A percentile compares a stretch with the other conserved stretches of the same genome.
Evolutionary conservation across 495 filamentous ascomycete genomes (phyloP).

Genomic region (Achaetomiella virescens): DNA sequence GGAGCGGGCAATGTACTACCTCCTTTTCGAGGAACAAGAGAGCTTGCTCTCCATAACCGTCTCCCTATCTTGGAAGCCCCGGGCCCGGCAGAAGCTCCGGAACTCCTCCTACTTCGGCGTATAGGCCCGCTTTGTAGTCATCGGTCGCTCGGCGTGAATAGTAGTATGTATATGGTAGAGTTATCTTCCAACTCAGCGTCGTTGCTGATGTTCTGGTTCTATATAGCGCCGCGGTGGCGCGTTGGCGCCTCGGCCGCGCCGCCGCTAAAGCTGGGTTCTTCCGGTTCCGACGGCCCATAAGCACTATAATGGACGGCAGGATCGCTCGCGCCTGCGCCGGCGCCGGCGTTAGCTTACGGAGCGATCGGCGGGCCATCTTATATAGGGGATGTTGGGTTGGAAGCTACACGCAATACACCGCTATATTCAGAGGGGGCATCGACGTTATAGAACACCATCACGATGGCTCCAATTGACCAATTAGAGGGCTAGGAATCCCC

Average conservation of each 20-base stretch:
- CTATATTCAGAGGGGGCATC: not conserved
- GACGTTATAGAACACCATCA: not conserved
- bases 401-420: not conserved
- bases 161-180: not conserved
- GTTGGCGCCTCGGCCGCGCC: not conserved
- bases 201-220: not conserved
- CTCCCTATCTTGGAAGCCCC: too few relatives aligned
- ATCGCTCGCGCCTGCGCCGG: not conserved
- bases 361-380: not conserved
- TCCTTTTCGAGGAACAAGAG: too few relatives aligned
- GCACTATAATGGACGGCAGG: not conserved
- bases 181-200: not conserved
- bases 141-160: slow-evolving; percentile 1
- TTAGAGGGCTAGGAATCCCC: not conserved
- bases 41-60: too few relatives aligned
- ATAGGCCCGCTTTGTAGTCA: not conserved
- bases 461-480: not conserved
- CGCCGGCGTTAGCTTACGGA: not conserved
- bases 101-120: too few relatives aligned
- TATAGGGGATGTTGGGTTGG: not conserved
- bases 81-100: too few relatives aligned
- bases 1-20: too few relatives aligned
- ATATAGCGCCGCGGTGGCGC: not conserved
- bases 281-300: not conserved
- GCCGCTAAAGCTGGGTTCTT: not conserved